Base-by-base conservation (phyloP, 73 alveolate species). In the Stentor coeruleus region DNA sequence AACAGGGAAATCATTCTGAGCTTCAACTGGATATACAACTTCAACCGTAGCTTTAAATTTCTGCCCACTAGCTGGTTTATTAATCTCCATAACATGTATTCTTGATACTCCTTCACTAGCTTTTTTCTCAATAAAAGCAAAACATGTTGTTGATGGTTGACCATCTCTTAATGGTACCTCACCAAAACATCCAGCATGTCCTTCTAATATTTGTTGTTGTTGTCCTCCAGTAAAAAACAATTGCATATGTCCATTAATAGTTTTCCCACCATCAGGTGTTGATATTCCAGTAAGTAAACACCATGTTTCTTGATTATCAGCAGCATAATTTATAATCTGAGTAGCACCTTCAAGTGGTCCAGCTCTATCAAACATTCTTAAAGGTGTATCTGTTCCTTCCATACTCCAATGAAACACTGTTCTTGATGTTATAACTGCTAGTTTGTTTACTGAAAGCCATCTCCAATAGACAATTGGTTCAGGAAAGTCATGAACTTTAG, bases 1-100 rank as follows among this genome's bases (percentile, higher is more conserved):
- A 82, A 97, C 98, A 20, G 99, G 99, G 97, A 97, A 97, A 85
- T 97, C 99, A 76, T 92, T 88, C 26, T 87, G 88, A 40, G 75
- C 92, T 74, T 94, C 96, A 38, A 98, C 96, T 38, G 98, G 92
- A 89, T 91, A 87, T 73, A 87, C 94, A 58, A 95, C 86, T 74
- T 95, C 99, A 26, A 82, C 96, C 31, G 93, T 86, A 74, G 91
- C 93, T 87, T 93, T 95, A 84, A 94, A 91, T 88, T 96, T 97
- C 85, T 92, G 87, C 37, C 91, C 96, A 36, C 94, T 86, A 59
- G 96, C 94, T 58, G 98, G 98, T 49, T 77, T 84, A 20, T 95
- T 95, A 55, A 97, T 90, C 85, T 97, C 99, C 89, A 95, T 89
- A 79, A 97, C 87, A 74, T 93, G 95, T 35, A 97, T 74, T 89